phyloP scores from a whole-genome alignment of 1,284 basidiomycete species.

The Wolfiporia cocos region DNA sequence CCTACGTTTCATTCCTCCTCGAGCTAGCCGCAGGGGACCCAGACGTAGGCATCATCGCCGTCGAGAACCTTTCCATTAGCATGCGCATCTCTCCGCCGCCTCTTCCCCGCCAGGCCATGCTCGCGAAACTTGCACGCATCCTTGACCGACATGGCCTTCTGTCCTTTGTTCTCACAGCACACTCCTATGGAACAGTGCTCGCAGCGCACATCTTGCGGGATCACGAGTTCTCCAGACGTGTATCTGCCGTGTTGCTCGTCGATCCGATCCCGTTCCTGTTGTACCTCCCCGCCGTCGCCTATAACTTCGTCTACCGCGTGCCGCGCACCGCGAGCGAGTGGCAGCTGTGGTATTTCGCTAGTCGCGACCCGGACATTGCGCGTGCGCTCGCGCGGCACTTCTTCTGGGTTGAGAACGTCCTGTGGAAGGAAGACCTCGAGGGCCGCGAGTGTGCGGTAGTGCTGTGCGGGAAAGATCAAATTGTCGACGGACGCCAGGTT shows the following conservation, averaged over 20 bases:
- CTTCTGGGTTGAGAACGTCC: slow-evolving; percentile 56
- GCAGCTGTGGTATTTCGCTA: slow-evolving; percentile 65
- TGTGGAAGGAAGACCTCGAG: slow-evolving; percentile 53
- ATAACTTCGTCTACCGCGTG: slow-evolving; percentile 58
- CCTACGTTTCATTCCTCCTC: slow-evolving; percentile 45
- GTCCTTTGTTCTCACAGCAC: slow-evolving; percentile 41
- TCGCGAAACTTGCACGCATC: slow-evolving; percentile 31
- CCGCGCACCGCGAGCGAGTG: slow-evolving; percentile 53
- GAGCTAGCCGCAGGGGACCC: slow-evolving; percentile 35
- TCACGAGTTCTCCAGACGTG: slow-evolving; percentile 23
- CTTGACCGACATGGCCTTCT: slow-evolving; percentile 37
- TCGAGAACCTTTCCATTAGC: slow-evolving; percentile 55
- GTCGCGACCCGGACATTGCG: slow-evolving; percentile 55
- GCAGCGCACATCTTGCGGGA: slow-evolving; percentile 41
- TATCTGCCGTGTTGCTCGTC: slow-evolving; percentile 42
- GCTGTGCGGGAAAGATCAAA: slow-evolving; percentile 51
- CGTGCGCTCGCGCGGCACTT: slow-evolving; percentile 52
- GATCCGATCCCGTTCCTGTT: slow-evolving; percentile 63
- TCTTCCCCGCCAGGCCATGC: slow-evolving; percentile 33
- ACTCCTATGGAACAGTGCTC: slow-evolving; percentile 62
- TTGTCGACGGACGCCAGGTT: slow-evolving; percentile 46
- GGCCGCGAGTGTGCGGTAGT: slow-evolving; percentile 31
- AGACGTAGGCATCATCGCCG: slow-evolving; percentile 47
- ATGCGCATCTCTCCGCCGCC: slow-evolving; percentile 49
- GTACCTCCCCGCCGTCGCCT: slow-evolving; percentile 52